Percentiles rank a stretch among this genome's conserved stretches.
These are phyloP conservation scores for Dalbergia oliveri DNA, from an alignment of 306 rosid species.

Conservation along the genomic window DNA sequence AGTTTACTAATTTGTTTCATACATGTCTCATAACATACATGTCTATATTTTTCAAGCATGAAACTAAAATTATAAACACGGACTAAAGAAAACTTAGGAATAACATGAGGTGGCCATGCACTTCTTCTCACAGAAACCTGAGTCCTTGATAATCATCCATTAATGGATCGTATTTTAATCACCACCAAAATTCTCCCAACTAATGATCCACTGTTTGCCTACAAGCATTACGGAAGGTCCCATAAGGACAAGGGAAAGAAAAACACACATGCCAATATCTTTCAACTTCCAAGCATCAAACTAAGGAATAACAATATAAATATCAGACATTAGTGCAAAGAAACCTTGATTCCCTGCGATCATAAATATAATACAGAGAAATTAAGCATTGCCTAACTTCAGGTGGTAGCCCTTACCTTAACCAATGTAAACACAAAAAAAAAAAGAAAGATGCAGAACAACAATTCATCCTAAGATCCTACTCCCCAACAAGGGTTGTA, in stretches of 20 bases:
- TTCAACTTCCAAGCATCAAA: slow-evolving; percentile 13
- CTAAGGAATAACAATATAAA: neutral
- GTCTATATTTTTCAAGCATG: slow-evolving; percentile 8
- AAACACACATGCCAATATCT: neutral
- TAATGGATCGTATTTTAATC: neutral
- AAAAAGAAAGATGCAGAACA: too few relatives aligned
- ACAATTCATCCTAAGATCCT: too few relatives aligned
- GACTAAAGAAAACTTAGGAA: neutral
- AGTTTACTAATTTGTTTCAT: too few relatives aligned
- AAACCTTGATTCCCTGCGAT: neutral
- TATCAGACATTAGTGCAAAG: neutral
- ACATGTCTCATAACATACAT: neutral
- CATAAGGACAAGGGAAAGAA: slow-evolving; percentile 1
- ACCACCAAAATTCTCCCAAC: neutral
- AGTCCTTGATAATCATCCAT: neutral
- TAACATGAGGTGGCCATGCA: neutral
- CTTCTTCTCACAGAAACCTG: neutral
- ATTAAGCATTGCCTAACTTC: neutral
- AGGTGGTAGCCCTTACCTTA: neutral
- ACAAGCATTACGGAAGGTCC: neutral
- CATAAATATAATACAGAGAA: neutral
- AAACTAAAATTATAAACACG: neutral
- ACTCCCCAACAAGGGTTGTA: too few relatives aligned
- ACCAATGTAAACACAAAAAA: too few relatives aligned
- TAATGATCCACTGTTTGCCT: neutral